phyloP scores from a whole-genome alignment of 1,284 basidiomycete species.

The Naganishia albida region DNA sequence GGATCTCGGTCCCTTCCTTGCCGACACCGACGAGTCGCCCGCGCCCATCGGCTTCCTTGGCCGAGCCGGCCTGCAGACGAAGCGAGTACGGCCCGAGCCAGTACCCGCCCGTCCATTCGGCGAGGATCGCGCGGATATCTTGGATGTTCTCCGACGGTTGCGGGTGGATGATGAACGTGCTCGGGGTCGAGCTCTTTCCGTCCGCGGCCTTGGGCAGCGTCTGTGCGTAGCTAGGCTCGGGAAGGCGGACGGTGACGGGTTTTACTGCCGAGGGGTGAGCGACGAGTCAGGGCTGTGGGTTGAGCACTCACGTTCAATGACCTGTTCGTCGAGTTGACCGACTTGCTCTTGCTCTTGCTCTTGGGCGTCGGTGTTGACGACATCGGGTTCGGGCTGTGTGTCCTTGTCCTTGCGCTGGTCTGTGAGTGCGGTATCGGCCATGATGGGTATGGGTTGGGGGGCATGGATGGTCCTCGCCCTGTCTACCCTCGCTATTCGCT shows the following conservation, averaged over 20 bases:
- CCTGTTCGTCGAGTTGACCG: conserved; percentile 21
- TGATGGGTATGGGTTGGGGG: conserved; percentile 11
- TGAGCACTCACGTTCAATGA: conserved; percentile 24
- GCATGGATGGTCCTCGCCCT: too few relatives aligned
- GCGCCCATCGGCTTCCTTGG: conserved; percentile 32
- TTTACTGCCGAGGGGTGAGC: conserved; percentile 35
- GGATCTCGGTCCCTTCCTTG: conserved; percentile 49
- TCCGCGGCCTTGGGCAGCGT: conserved; percentile 47
- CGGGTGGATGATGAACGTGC: conserved; percentile 46
- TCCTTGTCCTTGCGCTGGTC: too few relatives aligned
- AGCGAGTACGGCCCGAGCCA: conserved; percentile 56
- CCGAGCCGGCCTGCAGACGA: conserved; percentile 37
- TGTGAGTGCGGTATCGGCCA: neutral
- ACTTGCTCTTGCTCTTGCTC: conserved; percentile 5
- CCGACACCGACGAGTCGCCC: conserved; percentile 40
- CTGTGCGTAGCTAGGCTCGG: conserved; percentile 45
- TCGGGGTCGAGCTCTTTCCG: conserved; percentile 23
- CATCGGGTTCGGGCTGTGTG: neutral
- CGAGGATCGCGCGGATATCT: conserved; percentile 53
- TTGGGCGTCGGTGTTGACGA: neutral
- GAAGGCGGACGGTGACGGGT: conserved; percentile 49
- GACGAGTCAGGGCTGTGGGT: neutral
- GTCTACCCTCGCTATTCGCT: neutral
- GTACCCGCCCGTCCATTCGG: conserved; percentile 54
- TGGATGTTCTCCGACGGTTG: conserved; percentile 52